Base-by-base conservation (phyloP, 2,329 filamentous ascomycete species). In the Fusarium lateritium region DNA sequence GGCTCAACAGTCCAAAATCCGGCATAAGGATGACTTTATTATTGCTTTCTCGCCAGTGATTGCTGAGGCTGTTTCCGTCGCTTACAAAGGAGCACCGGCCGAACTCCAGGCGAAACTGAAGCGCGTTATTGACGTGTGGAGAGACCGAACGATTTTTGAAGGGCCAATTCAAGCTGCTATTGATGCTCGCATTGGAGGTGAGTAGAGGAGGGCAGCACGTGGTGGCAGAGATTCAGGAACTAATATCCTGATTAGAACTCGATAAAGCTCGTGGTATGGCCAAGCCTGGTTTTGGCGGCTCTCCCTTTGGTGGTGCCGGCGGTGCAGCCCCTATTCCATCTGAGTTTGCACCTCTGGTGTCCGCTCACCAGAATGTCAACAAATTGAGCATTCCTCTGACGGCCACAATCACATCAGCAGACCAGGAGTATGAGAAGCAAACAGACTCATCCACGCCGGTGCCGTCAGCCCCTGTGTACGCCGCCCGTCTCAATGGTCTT, bases 101-200 rank as follows among this genome's bases (percentile, higher is more conserved):
- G 95, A 99, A 52, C 89, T 97, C 28, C 96, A 98, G 78, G 87
- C 88, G 61, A 98, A 98, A 78, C 84, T 99, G 38, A 88, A 92
- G 64, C 88, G 96, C 33, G 95, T 98, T 1, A 89, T 98, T 5
- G 95, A 98, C 75, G 96, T 99, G 19, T 99, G 96, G 96, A 91
- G 91, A 76, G 90, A 95, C 74, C 87, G 96, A 36, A 83, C 84
- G 53, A 96, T 99, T 45, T 99, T 99, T 74, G 93, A 97, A 65
- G 79, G 79, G 2, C 88, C 91, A 1, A 92, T 97, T 49, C 91
- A 97, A 77, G 88, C 90, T 58, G 91, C 92, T 2, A 89, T 98
- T 53, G 95, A 98, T 76, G 83, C 87, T 60, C 88, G 92, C 31
- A 85, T 98, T 54, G 90, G 94, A 70, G 94, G 93, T 95, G 36